Base-by-base conservation (phyloP, 148 eudicot genomes). In the Suaeda aralocaspica region DNA sequence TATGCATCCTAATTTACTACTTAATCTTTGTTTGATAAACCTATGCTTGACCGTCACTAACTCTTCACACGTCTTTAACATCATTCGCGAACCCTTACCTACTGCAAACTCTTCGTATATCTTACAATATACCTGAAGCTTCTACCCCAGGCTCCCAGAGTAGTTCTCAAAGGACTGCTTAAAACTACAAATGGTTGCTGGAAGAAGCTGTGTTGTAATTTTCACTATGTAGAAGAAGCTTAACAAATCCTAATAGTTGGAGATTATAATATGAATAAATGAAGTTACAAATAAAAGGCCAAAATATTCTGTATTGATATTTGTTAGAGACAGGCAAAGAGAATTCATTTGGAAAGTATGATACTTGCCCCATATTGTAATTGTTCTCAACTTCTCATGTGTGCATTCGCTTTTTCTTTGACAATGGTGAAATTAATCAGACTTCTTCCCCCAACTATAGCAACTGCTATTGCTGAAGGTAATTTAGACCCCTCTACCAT, bases 391-490 rank as follows among this genome's bases (percentile, higher is more conserved):
- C 41, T 36, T n/a, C n/a, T n/a, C n/a, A 36, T 8, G 41, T 12
- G 56, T 21, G 51, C 31, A 44, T 49, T 48, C 42, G 67, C 22
- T 72, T 76, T 56, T 16, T 56, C 78, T 83, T 78, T 86, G 69
- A 86, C 83, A 58, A 58, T n/a, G 61, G 25, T 71, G 78, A 71
- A 63, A 67, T 21, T n/a, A 0, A 64, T 44, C 73, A 87, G 89
- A 72, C 79, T 79, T 50, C 59, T 87, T 2, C 74, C 89, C 64
- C 78, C 86, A 21, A 73, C 91, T 62, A 67, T 83, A 59, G 94
- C 94, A 22, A 74, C 76, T 67, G 86, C 94, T 71, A 88, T 91
- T 67, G 93, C 94, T 46, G 79, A 82, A 78, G 94, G 93, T 60
- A 74, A 79, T 34, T 64, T 91, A 69, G 84, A 91, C 61, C 97